Evolutionary conservation across 371 early-diverging fungal species (phyloP).

Genomic region (Apophysomyces variabilis): DNA sequence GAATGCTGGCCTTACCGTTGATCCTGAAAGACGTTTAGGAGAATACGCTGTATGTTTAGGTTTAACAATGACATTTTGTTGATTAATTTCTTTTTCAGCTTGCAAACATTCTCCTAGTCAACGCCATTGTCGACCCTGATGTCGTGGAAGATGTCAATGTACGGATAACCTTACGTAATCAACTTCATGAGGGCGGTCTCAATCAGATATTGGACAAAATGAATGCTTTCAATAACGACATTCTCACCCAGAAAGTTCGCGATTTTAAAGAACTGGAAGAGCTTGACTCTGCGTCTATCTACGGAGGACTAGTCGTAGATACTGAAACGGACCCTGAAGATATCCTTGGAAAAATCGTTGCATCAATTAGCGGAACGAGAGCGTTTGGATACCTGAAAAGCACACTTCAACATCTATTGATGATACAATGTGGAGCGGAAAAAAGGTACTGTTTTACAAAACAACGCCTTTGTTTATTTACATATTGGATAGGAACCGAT

Average conservation of each 20-base stretch:
- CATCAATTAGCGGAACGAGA: slow-evolving; percentile 69
- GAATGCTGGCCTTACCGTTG: slow-evolving; percentile 52
- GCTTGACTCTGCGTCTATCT: slow-evolving; percentile 70
- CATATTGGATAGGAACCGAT: slow-evolving; percentile 55
- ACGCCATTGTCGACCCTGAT: slow-evolving; percentile 76
- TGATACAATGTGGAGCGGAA: slow-evolving; percentile 67
- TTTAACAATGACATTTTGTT: neutral
- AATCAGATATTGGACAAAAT: slow-evolving; percentile 73
- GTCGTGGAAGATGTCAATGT: slow-evolving; percentile 74
- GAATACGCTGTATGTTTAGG: slow-evolving; percentile 64
- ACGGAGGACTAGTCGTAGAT: slow-evolving; percentile 70
- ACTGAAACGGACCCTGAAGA: slow-evolving; percentile 77
- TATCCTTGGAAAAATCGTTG: slow-evolving; percentile 69
- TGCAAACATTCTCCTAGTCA: slow-evolving; percentile 80
- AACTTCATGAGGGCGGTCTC: slow-evolving; percentile 74
- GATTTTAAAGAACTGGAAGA: slow-evolving; percentile 77
- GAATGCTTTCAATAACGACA: slow-evolving; percentile 62
- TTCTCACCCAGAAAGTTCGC: slow-evolving; percentile 72
- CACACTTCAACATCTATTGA: slow-evolving; percentile 70
- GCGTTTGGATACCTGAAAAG: slow-evolving; percentile 72
- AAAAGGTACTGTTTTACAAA: slow-evolving; percentile 17
- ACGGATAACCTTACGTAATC: slow-evolving; percentile 76
- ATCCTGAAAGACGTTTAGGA: slow-evolving; percentile 69
- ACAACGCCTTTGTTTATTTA: neutral
- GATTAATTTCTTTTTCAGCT: slow-evolving; percentile 33